Conservation (phyloP, 148 eudicot genomes). For the Rhododendron kiyosumense region DNA sequence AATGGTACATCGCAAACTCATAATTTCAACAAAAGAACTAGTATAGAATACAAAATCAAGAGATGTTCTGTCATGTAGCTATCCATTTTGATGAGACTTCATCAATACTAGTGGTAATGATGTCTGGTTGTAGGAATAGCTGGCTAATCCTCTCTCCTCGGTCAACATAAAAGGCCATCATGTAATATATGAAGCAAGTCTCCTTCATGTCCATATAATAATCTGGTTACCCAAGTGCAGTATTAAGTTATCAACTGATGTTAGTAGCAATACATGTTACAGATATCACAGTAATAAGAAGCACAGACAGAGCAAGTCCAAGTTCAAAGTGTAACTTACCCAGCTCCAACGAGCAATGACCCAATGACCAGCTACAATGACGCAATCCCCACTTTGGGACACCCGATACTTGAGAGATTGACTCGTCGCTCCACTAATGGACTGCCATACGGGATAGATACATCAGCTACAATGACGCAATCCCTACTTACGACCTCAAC, state of each 20-base stretch:
- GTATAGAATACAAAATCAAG: too few species aligned
- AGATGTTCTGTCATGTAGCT: too few species aligned
- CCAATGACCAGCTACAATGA: slow-evolving; percentile 74
- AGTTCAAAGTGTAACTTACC: slow-evolving; percentile 46
- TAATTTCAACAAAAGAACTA: too few species aligned
- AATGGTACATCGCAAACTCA: too few species aligned
- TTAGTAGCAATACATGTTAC: background rate
- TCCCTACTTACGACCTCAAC: too few species aligned
- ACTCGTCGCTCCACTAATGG: too few species aligned
- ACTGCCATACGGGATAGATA: too few species aligned
- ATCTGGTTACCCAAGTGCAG: background rate
- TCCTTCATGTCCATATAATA: background rate
- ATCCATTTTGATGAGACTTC: slow-evolving; percentile 70
- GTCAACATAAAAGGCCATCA: slow-evolving; percentile 52
- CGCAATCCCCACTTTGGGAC: too few species aligned
- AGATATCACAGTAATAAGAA: background rate
- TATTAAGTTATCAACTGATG: background rate
- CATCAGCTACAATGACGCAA: too few species aligned
- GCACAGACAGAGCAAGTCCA: background rate
- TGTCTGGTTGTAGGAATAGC: slow-evolving; percentile 52
- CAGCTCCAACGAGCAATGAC: slow-evolving; percentile 74
- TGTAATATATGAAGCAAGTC: slow-evolving; percentile 29
- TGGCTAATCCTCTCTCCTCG: slow-evolving; percentile 43
- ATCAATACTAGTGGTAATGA: slow-evolving; percentile 61
- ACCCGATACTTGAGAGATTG: too few species aligned